Conservation (phyloP, 148 eudicot genomes). For the Rhododendron molle region DNA sequence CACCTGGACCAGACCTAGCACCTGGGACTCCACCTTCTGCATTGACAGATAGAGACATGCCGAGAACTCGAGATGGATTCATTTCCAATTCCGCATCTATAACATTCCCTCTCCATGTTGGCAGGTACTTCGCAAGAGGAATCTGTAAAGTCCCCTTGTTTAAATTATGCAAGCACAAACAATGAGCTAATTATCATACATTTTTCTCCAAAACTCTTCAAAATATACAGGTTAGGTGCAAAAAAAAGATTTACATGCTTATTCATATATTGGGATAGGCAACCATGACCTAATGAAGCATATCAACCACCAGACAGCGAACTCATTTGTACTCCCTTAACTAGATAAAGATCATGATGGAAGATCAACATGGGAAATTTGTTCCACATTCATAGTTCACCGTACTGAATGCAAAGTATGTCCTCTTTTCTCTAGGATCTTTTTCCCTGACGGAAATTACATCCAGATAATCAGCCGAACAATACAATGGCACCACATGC, state of each 20-base stretch:
- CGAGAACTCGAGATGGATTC: slow-evolving; percentile 84
- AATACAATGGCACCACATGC: neutral
- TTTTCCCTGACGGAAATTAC: neutral
- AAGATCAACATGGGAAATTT: neutral
- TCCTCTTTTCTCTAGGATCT: neutral
- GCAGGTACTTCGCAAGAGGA: slow-evolving; percentile 81
- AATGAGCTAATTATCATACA: neutral
- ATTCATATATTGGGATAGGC: neutral
- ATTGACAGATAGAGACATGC: slow-evolving; percentile 90
- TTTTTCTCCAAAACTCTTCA: neutral
- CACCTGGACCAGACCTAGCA: slow-evolving; percentile 80
- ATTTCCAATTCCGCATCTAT: slow-evolving; percentile 83
- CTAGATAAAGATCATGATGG: neutral
- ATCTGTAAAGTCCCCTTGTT: slow-evolving; percentile 38
- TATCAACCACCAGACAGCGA: slow-evolving; percentile 13
- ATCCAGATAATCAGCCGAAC: neutral
- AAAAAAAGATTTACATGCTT: too few species aligned
- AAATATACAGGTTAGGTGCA: neutral
- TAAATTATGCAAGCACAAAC: neutral
- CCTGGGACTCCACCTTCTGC: slow-evolving; percentile 92
- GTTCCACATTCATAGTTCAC: neutral
- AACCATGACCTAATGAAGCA: slow-evolving; percentile 18
- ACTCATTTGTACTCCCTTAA: neutral
- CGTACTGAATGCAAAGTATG: neutral
- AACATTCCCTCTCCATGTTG: slow-evolving; percentile 97